These are phyloP conservation scores for Aspergillus sp. DNA, from an alignment of 2,329 filamentous ascomycete species.

Conservation along the genomic window DNA sequence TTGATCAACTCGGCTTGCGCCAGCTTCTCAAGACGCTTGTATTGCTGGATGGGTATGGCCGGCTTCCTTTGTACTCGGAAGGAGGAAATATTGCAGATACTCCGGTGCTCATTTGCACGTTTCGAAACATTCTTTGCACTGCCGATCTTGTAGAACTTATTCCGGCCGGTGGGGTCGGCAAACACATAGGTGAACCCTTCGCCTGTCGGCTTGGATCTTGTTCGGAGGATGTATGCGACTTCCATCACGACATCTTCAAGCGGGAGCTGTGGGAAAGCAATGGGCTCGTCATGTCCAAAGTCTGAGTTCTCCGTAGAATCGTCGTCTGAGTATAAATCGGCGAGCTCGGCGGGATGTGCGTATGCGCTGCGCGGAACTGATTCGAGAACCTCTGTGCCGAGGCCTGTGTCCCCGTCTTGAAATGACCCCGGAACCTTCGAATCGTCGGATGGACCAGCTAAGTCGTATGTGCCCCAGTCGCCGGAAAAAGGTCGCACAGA, in stretches of 20 bases:
- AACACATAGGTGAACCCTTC: slow-evolving; percentile 20
- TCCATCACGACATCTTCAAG: slow-evolving; percentile 15
- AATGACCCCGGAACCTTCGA: slow-evolving; percentile 13
- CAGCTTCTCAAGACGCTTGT: slow-evolving; percentile 20
- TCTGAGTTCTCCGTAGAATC: slow-evolving; percentile 13
- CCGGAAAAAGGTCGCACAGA: slow-evolving; percentile 10
- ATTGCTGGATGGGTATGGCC: slow-evolving; percentile 11
- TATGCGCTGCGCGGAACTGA: slow-evolving; percentile 2
- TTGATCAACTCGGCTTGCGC: slow-evolving; percentile 18
- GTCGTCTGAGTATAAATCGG: slow-evolving; percentile 17
- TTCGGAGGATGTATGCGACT: slow-evolving; percentile 11
- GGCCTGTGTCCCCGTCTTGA: slow-evolving; percentile 9
- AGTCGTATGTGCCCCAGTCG: slow-evolving; percentile 11
- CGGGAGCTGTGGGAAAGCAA: slow-evolving; percentile 13
- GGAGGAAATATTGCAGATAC: slow-evolving; percentile 10
- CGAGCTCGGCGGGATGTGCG: slow-evolving; percentile 4
- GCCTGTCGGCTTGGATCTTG: slow-evolving; percentile 10
- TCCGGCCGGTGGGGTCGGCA: slow-evolving; percentile 13
- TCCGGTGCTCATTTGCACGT: slow-evolving; percentile 15
- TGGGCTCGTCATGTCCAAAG: slow-evolving; percentile 4
- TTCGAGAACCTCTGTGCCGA: slow-evolving; percentile 3
- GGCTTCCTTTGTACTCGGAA: slow-evolving; percentile 8
- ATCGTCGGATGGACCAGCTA: background rate
- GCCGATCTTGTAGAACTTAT: slow-evolving; percentile 20
- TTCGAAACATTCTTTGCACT: slow-evolving; percentile 15